Evolutionary conservation across 1,284 basidiomycete species (phyloP).

Genomic region (Phylloboletellus chloephorus): DNA sequence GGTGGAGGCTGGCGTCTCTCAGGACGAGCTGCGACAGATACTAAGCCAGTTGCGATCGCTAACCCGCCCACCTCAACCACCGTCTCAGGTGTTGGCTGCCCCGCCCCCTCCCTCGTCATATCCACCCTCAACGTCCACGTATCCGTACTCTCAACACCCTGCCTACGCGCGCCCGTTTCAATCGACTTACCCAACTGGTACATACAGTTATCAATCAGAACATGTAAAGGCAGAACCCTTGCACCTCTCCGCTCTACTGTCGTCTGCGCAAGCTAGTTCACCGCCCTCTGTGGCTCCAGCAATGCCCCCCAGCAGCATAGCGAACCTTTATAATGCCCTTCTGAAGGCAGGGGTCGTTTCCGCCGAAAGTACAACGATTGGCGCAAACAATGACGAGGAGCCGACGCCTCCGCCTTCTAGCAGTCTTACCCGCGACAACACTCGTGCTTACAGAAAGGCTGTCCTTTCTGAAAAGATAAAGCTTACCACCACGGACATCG

Average conservation of each 20-base stretch:
- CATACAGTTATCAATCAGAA: slow-evolving; percentile 25
- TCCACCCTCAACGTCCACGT: slow-evolving; percentile 28
- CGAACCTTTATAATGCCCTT: slow-evolving; percentile 59
- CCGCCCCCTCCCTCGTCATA: slow-evolving; percentile 21
- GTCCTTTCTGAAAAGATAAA: slow-evolving; percentile 68
- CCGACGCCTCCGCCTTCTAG: slow-evolving; percentile 36
- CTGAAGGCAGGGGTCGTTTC: slow-evolving; percentile 72
- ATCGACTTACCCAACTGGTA: slow-evolving; percentile 16
- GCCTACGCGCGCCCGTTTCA: slow-evolving; percentile 22
- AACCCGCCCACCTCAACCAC: slow-evolving; percentile 39
- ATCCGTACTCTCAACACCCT: slow-evolving; percentile 30
- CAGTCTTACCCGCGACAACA: slow-evolving; percentile 44
- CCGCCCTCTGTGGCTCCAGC: slow-evolving; percentile 27
- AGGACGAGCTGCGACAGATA: slow-evolving; percentile 77
- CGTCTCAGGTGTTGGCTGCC: slow-evolving; percentile 32
- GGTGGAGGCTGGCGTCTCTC: slow-evolving; percentile 75
- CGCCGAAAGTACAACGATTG: slow-evolving; percentile 46
- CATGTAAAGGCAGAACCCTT: slow-evolving; percentile 29
- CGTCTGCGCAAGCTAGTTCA: slow-evolving; percentile 21
- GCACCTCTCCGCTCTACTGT: slow-evolving; percentile 27
- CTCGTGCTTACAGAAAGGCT: slow-evolving; percentile 65
- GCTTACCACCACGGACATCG: slow-evolving; percentile 68
- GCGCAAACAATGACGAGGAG: slow-evolving; percentile 39
- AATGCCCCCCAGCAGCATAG: slow-evolving; percentile 41
- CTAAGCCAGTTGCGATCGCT: slow-evolving; percentile 69